These are phyloP conservation scores for Styphnolobium japonicum DNA, from an alignment of 306 rosid genomes.

Conservation along the genomic window DNA sequence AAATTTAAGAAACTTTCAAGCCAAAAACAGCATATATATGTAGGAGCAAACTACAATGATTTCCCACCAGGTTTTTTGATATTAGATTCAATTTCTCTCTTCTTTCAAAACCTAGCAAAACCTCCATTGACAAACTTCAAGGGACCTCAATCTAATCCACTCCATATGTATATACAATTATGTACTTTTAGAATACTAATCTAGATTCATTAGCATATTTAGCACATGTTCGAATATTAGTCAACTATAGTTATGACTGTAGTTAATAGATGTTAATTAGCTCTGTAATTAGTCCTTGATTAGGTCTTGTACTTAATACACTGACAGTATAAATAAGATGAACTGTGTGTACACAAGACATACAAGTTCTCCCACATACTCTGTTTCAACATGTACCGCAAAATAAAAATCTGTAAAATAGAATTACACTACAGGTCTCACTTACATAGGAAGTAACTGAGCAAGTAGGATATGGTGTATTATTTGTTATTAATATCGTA, in stretches of 20 bases:
- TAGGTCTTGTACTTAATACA: neutral
- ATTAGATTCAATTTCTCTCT: neutral
- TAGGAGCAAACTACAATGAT: neutral
- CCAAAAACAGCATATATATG: neutral
- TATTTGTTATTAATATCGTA: slow-evolving; percentile 6
- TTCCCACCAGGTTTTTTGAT: neutral
- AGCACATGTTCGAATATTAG: neutral
- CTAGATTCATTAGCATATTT: neutral
- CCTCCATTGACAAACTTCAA: neutral
- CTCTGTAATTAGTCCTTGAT: neutral
- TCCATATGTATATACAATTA: neutral
- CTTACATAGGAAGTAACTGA: neutral
- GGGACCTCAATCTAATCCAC: no score
- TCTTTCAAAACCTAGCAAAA: neutral
- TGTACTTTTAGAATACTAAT: neutral
- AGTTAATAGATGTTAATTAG: neutral
- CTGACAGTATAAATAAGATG: neutral
- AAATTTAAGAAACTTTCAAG: neutral
- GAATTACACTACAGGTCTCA: neutral
- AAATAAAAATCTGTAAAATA: neutral
- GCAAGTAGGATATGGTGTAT: neutral
- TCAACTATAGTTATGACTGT: neutral
- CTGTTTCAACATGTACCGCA: neutral
- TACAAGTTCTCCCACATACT: neutral
- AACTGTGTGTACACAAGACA: neutral